Percentiles rank a stretch among this genome's conserved stretches.
Evolutionary conservation across 306 rosid genomes (phyloP).

Genomic region (Quercus aquifolioides): DNA sequence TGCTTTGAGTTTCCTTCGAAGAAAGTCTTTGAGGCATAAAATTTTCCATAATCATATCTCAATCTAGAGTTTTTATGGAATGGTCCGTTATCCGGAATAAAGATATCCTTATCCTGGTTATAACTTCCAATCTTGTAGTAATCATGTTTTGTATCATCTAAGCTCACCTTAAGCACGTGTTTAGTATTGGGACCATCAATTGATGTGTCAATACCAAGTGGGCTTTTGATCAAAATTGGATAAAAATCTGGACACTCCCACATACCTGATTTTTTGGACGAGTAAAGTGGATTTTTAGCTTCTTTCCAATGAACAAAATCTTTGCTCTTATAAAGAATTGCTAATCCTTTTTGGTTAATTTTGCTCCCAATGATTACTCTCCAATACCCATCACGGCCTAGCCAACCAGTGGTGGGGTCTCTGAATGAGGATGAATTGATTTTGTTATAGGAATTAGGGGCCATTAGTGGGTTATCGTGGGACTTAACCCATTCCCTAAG

Average conservation of each 20-base stretch:
- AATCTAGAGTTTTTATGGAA: slow-evolving; percentile 22
- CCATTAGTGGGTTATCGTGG: slow-evolving; percentile 63
- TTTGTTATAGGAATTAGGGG: slow-evolving; percentile 38
- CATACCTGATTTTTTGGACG: slow-evolving; percentile 59
- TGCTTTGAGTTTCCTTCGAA: slow-evolving; percentile 44
- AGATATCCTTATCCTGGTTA: slow-evolving; percentile 39
- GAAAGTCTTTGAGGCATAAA: slow-evolving; percentile 76
- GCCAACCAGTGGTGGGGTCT: slow-evolving; percentile 88
- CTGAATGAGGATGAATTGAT: slow-evolving; percentile 66
- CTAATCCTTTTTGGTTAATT: slow-evolving; percentile 34
- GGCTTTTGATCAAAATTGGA: slow-evolving; percentile 34
- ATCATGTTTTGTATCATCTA: slow-evolving; percentile 60
- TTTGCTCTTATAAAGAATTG: slow-evolving; percentile 52
- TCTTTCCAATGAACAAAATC: slow-evolving; percentile 56
- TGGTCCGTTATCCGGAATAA: slow-evolving; percentile 47
- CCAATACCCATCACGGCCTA: slow-evolving; percentile 59
- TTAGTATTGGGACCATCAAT: slow-evolving; percentile 29
- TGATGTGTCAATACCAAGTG: slow-evolving; percentile 51
- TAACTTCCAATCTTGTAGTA: slow-evolving; percentile 64
- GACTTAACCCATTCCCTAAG: slow-evolving; percentile 73
- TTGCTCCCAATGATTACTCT: slow-evolving; percentile 63
- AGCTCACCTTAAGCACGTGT: slow-evolving; percentile 72
- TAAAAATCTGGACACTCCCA: slow-evolving; percentile 96
- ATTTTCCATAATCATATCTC: slow-evolving; percentile 83
- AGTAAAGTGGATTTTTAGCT: slow-evolving; percentile 59